These are phyloP conservation scores for Batkoa obscura DNA, from an alignment of 371 early-diverging fungal genomes.

Conservation along the genomic window DNA sequence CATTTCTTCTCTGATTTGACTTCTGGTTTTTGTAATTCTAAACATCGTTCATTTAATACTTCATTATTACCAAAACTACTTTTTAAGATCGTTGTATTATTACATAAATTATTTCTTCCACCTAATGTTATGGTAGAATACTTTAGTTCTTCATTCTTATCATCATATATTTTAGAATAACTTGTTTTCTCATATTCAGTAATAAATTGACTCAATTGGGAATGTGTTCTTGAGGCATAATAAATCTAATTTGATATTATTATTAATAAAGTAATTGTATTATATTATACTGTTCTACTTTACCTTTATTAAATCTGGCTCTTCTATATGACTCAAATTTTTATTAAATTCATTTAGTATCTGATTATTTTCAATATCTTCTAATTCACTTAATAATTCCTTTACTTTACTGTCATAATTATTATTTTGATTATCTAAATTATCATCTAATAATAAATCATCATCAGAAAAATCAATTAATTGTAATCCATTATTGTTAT, in stretches of 20 bases:
- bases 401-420: background rate
- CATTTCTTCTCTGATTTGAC: conserved; percentile 21
- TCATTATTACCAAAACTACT: conserved; percentile 19
- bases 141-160: conserved; percentile 14
- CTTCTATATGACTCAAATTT: conserved; percentile 16
- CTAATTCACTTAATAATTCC: conserved; percentile 6
- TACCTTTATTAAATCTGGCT: conserved; percentile 24
- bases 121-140: conserved; percentile 41
- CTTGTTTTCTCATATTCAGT: conserved; percentile 65
- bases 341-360: background rate
- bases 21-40: conserved; percentile 24
- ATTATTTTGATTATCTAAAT: background rate
- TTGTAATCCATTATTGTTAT: too few species aligned
- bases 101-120: conserved; percentile 70
- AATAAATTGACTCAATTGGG: conserved; percentile 84
- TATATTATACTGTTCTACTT: too few species aligned
- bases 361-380: conserved; percentile 8
- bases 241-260: conserved; percentile 22
- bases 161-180: conserved; percentile 22
- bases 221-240: conserved; percentile 81
- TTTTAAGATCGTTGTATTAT: conserved; percentile 34
- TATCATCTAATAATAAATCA: background rate
- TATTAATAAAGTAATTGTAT: too few species aligned
- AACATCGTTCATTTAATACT: conserved; percentile 56
- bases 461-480: background rate